Evolutionary conservation across 1,139 yeast species (phyloP).

Genomic region (Kurtzmaniella quercitrusa): DNA sequence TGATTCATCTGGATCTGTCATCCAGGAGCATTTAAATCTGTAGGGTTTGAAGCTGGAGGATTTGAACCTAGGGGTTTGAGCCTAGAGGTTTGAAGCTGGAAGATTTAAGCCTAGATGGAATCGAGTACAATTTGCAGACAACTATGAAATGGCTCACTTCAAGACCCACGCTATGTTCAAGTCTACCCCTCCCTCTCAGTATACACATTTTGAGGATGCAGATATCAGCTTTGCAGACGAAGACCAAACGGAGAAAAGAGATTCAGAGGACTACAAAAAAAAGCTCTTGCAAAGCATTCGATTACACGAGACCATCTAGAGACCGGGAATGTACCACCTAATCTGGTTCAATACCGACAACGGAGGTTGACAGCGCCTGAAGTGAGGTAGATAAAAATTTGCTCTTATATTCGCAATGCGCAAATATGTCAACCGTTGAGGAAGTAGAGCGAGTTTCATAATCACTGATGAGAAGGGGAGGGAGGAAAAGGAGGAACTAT

Average conservation of each 20-base stretch:
- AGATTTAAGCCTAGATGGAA: conserved; percentile 7
- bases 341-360: background rate
- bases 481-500: background rate
- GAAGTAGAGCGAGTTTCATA: too few relatives aligned
- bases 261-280: background rate
- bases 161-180: too few relatives aligned
- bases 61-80: conserved; percentile 10
- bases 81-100: conserved; percentile 7
- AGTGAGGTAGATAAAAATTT: background rate
- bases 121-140: background rate
- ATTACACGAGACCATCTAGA: too few relatives aligned
- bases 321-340: background rate
- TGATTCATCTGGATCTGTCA: conserved; percentile 3
- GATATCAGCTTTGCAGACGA: background rate
- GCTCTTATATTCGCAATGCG: background rate
- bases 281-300: background rate
- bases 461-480: background rate
- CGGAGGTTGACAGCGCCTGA: background rate
- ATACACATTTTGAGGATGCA: background rate
- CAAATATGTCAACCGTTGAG: background rate
- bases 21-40: conserved; percentile 7
- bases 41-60: conserved; percentile 8
- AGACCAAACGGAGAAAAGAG: background rate
- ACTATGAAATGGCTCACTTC: too few relatives aligned
- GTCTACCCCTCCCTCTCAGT: too few relatives aligned